Evolutionary conservation across 305 asterid genomes (phyloP).

Genomic region (Fraxinus baroniana): DNA sequence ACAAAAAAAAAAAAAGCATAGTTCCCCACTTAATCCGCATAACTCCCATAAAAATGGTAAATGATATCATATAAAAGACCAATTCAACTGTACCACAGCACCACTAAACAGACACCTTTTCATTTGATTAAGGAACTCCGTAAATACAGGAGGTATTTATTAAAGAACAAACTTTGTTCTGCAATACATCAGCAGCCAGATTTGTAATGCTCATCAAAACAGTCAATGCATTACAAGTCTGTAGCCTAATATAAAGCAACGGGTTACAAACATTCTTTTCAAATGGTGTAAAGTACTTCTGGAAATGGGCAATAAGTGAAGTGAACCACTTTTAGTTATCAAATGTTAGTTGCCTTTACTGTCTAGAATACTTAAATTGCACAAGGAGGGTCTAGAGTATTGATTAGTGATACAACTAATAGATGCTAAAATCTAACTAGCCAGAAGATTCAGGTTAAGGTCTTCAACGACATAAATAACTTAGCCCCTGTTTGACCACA

Average conservation of each 20-base stretch:
- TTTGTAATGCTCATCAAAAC: background rate
- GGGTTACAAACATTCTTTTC: background rate
- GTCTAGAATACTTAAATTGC: background rate
- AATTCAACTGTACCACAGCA: background rate
- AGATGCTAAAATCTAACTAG: background rate
- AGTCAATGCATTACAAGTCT: background rate
- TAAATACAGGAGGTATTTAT: background rate
- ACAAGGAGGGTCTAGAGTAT: background rate
- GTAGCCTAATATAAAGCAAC: background rate
- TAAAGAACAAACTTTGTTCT: background rate
- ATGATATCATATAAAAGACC: background rate
- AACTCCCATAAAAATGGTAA: background rate
- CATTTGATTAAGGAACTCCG: background rate
- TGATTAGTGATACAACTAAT: background rate
- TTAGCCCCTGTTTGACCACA: no score
- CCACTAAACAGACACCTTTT: background rate
- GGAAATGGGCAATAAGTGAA: constrained; percentile 6
- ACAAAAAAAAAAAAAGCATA: background rate
- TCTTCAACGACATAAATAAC: background rate
- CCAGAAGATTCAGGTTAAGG: background rate
- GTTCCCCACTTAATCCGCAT: background rate
- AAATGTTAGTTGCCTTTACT: background rate
- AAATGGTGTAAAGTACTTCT: constrained; percentile 1
- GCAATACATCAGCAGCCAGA: background rate
- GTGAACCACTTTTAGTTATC: background rate